Evolutionary conservation across 345 rosid genomes (phyloP).

Genomic region (Syzygium jambos): DNA sequence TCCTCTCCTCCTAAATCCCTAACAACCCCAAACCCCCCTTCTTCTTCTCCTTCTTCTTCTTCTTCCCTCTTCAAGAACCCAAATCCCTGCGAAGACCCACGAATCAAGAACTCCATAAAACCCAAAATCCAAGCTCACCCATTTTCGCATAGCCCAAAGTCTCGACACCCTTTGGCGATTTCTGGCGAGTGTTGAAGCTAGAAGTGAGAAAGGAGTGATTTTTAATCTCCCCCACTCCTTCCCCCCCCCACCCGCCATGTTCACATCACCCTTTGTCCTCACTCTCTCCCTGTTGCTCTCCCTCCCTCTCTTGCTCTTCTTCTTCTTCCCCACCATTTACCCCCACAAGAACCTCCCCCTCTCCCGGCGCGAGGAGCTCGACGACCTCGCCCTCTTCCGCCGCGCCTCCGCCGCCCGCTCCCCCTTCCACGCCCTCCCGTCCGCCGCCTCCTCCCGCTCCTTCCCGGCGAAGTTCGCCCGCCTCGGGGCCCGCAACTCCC

Average conservation of each 20-base stretch:
- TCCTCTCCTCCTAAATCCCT: not conserved
- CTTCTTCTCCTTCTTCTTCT: not conserved
- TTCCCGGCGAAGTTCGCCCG: constrained; percentile 19
- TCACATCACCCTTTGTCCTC: constrained; percentile 33
- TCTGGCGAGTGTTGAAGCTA: not conserved
- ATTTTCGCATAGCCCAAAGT: not conserved
- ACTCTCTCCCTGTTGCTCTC: constrained; percentile 49
- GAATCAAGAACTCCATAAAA: not conserved
- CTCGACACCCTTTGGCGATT: not conserved
- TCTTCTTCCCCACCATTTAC: constrained; percentile 31
- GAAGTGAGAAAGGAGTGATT: not conserved
- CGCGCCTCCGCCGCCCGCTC: constrained; percentile 21
- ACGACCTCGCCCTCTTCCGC: constrained; percentile 58
- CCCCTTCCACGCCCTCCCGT: not conserved
- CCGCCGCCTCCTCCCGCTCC: not conserved
- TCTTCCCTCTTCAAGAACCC: not conserved
- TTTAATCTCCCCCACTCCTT: too few relatives aligned
- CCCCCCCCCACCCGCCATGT: constrained; percentile 16
- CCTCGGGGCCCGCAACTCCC: constrained; percentile 22
- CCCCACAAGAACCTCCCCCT: constrained; percentile 8
- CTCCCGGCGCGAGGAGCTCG: constrained; percentile 35
- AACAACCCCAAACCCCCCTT: not conserved
- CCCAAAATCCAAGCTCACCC: not conserved
- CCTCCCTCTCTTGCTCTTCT: constrained; percentile 25
- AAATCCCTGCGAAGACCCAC: not conserved